Base-by-base conservation (phyloP, 805 yeast genomes). In the Candida ovalis region DNA sequence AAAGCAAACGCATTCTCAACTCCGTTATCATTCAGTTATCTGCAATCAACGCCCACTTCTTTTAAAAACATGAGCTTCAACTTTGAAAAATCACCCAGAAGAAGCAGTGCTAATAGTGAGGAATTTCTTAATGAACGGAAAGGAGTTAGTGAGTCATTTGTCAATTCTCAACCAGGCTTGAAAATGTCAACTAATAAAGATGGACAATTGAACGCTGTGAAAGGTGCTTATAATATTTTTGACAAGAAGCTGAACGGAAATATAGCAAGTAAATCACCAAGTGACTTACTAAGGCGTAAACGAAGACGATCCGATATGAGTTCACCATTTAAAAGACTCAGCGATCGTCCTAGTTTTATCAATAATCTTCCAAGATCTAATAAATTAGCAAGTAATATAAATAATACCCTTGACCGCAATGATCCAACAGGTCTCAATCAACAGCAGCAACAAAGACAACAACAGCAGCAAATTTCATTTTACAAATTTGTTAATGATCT, bases 191-290 rank as follows among this genome's bases (percentile, higher is more conserved):
- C 51, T 25, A 52, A 56, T n/a, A 28, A 30, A 6, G 54, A 54
- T 25, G 61, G 60, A n/a, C 53, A 53, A 9, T 33, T 57, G 37
- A 60, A 61, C 39, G 56, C 63, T 1, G 65, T 63, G 10, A 60
- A 58, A 42, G 60, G 58, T n/a, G 68, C 68, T 7, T 64, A 61
- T 38, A 55, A 63, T 28, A 43, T 62, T 17, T 64, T 64, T 48
- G 67, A 63, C 44, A 54, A 50, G 7, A 40, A n/a, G 22, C 32
- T 19, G 15, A 19, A 24, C 6, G 18, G 23, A 19, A 30, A 33
- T 32, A 39, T 17, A 7, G 36, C n/a, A 28, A 40, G 42, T 4
- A 30, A 23, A 30, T 40, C 47, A 17, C 40, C 49, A 8, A 25
- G 35, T 2, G 46, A 24, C 35, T 40, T 38, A 23, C 33, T 52